Percentiles rank a stretch among this genome's conserved stretches.
Evolutionary conservation across 2,329 filamentous ascomycete genomes (phyloP).

Genomic region (Ophiosphaerella herpotricha): DNA sequence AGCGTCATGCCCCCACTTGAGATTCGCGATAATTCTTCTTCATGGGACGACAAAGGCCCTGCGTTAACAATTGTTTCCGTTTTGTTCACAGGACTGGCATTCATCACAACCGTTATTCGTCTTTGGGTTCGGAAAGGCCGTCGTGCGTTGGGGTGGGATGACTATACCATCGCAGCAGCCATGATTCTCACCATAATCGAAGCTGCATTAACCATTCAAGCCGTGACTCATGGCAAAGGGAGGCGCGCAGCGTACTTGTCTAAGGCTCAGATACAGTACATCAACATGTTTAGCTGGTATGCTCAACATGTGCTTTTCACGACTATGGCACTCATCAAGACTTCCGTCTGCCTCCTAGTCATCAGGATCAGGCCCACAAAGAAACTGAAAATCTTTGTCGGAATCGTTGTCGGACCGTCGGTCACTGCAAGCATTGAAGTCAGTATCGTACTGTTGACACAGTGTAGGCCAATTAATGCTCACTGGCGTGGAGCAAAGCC

Average conservation of each 20-base stretch:
- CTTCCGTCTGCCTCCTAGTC: conserved; percentile 50
- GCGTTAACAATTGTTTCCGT: too few relatives aligned
- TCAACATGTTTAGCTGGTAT: conserved; percentile 49
- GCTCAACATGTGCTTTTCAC: conserved; percentile 50
- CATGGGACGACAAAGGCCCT: too few relatives aligned
- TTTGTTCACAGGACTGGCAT: too few relatives aligned
- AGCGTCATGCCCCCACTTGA: too few relatives aligned
- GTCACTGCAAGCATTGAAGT: conserved; percentile 24
- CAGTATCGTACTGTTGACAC: conserved; percentile 28
- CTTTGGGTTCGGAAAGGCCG: too few relatives aligned
- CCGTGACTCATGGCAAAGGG: conserved; percentile 46
- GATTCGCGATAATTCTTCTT: too few relatives aligned
- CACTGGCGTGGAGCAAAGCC: conserved; percentile 22
- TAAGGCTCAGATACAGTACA: conserved; percentile 36
- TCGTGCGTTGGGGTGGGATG: conserved; percentile 23
- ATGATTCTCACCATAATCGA: conserved; percentile 38
- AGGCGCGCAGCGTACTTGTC: conserved; percentile 46
- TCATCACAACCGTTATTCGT: too few relatives aligned
- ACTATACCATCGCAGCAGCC: conserved; percentile 43
- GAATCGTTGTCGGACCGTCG: conserved; percentile 2
- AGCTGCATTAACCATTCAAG: conserved; percentile 41
- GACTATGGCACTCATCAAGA: conserved; percentile 49
- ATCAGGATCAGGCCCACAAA: conserved; percentile 49
- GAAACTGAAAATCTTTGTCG: conserved; percentile 25
- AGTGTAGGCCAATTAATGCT: conserved; percentile 28